Evolutionary conservation across 1,284 basidiomycete genomes (phyloP), one percentile per base, ranked within the genome.

Genomic region (Grifola frondosa): DNA sequence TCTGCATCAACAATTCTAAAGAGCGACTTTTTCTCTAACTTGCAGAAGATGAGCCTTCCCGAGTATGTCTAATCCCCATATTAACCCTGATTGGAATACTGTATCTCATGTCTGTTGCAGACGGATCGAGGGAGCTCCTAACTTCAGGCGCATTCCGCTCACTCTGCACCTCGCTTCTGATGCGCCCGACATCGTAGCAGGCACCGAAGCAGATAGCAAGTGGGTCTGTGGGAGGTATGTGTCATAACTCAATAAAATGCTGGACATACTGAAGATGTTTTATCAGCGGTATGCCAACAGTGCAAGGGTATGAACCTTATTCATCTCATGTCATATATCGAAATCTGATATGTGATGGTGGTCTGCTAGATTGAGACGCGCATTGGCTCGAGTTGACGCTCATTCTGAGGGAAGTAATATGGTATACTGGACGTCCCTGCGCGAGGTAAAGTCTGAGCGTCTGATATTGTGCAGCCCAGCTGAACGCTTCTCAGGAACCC

Each of bases 1-100:
- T 96, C 92, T 3, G 88, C 91, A 0, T 92, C 87, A 11, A 96
- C 94, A 1, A 97, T 99, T 58, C 75, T 99, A 60, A 99, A 99
- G 71, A 95, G 91, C 44, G 95, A 98, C 66, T 95, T 97, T 71
- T 98, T 98, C 77, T 84, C 83, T 2, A 92, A 92, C 53, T 63
- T 97, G 36, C 95, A 97, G 68, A 97, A 97, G 70, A 91, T 96
- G 84, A 89, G 89, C 10, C 70, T 98, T 4, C 89, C 91, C 0
- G 95, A 97, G 86, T 93, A 54, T 42, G 85, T 72, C 7, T 24
- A 22, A 11, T 25, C 15, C 10, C 17, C 37, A 1, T 20, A 8
- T 15, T n/a, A 23, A 26, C 7, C 21, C 23, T n/a, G 20, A 17
- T 20, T 30, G 6, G 13, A n/a, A n/a, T n/a, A n/a, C n/a, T n/a